A percentile compares a stretch with the other conserved stretches of the same genome.
phyloP scores from a whole-genome alignment of 345 rosid genomes.

The Populus simonii region DNA sequence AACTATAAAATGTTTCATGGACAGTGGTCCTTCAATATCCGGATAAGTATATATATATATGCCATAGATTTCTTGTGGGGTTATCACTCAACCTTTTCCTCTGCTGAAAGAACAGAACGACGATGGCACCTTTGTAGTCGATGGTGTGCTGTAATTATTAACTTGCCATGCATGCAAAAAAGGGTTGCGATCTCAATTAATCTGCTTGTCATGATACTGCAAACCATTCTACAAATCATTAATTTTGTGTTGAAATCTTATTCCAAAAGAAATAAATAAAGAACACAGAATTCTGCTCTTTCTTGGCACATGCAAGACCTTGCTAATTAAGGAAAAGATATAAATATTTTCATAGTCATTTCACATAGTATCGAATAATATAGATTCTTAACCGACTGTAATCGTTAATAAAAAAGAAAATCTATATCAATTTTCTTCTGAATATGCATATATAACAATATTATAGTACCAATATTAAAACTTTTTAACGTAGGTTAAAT shows the following conservation, averaged over 20 bases:
- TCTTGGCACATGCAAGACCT: neutral
- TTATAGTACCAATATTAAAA: too few relatives aligned
- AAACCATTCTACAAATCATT: neutral
- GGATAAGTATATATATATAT: neutral
- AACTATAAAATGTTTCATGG: neutral
- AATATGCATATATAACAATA: too few relatives aligned
- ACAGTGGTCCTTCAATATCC: neutral
- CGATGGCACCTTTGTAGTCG: neutral
- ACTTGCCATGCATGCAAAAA: neutral
- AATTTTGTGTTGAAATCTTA: too few relatives aligned
- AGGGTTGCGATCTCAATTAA: neutral
- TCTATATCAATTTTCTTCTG: too few relatives aligned
- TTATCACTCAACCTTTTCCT: neutral
- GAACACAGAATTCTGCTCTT: too few relatives aligned
- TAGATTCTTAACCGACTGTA: neutral
- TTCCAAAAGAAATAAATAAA: too few relatives aligned
- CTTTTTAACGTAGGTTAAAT: too few relatives aligned
- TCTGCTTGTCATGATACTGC: neutral
- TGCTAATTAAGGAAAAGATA: neutral
- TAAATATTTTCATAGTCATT: too few relatives aligned
- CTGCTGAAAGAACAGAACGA: neutral
- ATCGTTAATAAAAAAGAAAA: too few relatives aligned
- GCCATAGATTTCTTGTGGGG: neutral
- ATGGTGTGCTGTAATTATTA: neutral
- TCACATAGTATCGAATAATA: neutral